A percentile compares a stretch with the other conserved stretches of the same genome.
phyloP scores from a whole-genome alignment of 1,284 basidiomycete genomes.

The Boletus smithii region DNA sequence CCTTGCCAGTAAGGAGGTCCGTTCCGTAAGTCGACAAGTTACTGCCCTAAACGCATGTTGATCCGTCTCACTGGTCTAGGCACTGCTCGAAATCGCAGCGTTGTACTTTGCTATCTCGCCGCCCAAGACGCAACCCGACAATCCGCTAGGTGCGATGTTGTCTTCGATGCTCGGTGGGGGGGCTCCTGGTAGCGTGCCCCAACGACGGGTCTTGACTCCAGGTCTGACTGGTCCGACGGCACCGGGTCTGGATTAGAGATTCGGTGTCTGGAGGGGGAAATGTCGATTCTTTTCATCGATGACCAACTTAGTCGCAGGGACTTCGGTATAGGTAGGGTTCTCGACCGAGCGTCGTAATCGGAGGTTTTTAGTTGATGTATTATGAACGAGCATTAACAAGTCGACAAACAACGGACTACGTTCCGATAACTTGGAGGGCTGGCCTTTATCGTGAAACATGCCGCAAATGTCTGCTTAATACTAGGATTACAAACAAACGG shows the following conservation, averaged over 20 bases:
- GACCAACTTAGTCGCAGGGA: slow-evolving; percentile 4
- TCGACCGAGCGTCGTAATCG: slow-evolving; percentile 11
- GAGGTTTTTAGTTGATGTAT: slow-evolving; percentile 1
- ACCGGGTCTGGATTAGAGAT: slow-evolving; percentile 39
- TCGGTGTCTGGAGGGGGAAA: not conserved
- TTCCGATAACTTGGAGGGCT: not conserved
- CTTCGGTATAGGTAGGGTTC: slow-evolving; percentile 8
- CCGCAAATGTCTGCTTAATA: not conserved
- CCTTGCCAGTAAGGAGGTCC: slow-evolving; percentile 65
- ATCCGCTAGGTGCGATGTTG: slow-evolving; percentile 81
- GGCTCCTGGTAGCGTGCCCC: slow-evolving; percentile 33
- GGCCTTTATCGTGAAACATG: not conserved
- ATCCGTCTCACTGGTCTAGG: slow-evolving; percentile 30
- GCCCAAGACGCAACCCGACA: slow-evolving; percentile 64
- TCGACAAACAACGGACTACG: too few relatives aligned
- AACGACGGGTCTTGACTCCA: slow-evolving; percentile 42
- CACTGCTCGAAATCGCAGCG: slow-evolving; percentile 52
- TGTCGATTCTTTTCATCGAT: slow-evolving; percentile 10
- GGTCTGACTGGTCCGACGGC: slow-evolving; percentile 31
- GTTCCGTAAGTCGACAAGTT: slow-evolving; percentile 52
- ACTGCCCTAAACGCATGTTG: not conserved
- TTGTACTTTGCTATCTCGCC: slow-evolving; percentile 82
- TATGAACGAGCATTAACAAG: too few relatives aligned
- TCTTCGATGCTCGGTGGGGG: slow-evolving; percentile 79
- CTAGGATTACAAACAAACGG: slow-evolving; percentile 15